Percentiles rank a stretch among this genome's conserved stretches.
phyloP scores from a whole-genome alignment of 495 filamentous ascomycete genomes.

The Achaetomiella virescens region DNA sequence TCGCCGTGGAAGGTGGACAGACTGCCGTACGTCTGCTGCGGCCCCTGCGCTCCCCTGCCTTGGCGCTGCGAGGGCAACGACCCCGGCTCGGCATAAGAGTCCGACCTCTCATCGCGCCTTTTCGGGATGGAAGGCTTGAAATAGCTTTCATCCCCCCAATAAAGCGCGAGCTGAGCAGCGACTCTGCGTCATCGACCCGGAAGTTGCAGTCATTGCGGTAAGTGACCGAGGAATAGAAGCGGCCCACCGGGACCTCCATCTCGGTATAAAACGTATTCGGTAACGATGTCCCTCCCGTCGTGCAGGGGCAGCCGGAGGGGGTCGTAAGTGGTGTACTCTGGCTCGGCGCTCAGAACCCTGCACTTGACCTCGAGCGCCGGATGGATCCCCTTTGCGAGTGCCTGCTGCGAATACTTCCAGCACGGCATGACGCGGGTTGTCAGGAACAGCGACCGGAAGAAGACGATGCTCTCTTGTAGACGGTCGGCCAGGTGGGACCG shows the following conservation, averaged over 20 bases:
- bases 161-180: conserved; percentile 79
- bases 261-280: conserved; percentile 70
- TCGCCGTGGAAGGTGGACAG: conserved; percentile 87
- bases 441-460: conserved; percentile 88
- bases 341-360: conserved; percentile 59
- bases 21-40: conserved; percentile 82
- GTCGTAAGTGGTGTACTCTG: conserved; percentile 50
- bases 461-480: conserved; percentile 92
- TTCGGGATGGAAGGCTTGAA: conserved; percentile 64
- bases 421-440: conserved; percentile 77
- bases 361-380: conserved; percentile 69
- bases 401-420: conserved; percentile 74
- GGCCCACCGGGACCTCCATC: conserved; percentile 78
- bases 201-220: conserved; percentile 88
- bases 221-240: conserved; percentile 70
- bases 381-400: conserved; percentile 57
- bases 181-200: conserved; percentile 83
- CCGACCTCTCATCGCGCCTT: conserved; percentile 27
- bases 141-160: conserved; percentile 87
- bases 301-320: conserved; percentile 66
- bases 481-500: conserved; percentile 66
- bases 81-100: conserved; percentile 54
- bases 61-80: conserved; percentile 60
- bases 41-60: conserved; percentile 49
- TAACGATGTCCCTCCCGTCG: conserved; percentile 61